Conservation (phyloP, 116 monocot species). For the Posidonia oceanica region DNA sequence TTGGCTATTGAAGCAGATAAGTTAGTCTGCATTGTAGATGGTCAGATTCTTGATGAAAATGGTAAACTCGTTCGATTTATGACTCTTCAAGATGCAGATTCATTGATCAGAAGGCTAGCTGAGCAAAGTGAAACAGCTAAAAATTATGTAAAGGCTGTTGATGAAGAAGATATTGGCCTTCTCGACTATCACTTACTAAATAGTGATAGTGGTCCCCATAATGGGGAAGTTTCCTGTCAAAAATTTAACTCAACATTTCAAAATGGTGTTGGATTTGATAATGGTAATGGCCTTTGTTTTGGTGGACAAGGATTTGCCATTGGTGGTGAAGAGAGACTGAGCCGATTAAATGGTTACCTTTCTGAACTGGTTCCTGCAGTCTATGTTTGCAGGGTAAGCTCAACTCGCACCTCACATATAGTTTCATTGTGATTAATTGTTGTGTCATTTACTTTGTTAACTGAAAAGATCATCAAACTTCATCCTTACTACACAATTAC, state of each 20-base stretch:
- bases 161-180: conserved; percentile 29
- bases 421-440: neutral
- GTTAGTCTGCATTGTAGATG: conserved; percentile 86
- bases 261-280: conserved; percentile 97
- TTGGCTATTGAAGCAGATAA: conserved; percentile 89
- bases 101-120: conserved; percentile 59
- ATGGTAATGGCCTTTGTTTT: conserved; percentile 78
- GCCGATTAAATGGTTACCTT: conserved; percentile 79
- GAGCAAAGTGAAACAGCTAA: conserved; percentile 92
- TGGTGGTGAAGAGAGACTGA: conserved; percentile 73
- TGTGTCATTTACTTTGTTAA: no score
- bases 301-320: conserved; percentile 79
- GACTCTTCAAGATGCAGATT: conserved; percentile 88
- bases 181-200: conserved; percentile 18
- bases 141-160: conserved; percentile 82
- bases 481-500: no score
- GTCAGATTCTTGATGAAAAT: conserved; percentile 65
- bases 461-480: no score
- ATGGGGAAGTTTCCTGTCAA: conserved; percentile 10
- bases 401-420: neutral
- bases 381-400: conserved; percentile 86
- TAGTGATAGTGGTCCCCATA: conserved; percentile 10
- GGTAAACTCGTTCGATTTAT: conserved; percentile 59
- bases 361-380: conserved; percentile 88
- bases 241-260: conserved; percentile 43